These are phyloP conservation scores for Cercospora citrullina DNA, from an alignment of 2,329 filamentous ascomycete species.

Conservation along the genomic window DNA sequence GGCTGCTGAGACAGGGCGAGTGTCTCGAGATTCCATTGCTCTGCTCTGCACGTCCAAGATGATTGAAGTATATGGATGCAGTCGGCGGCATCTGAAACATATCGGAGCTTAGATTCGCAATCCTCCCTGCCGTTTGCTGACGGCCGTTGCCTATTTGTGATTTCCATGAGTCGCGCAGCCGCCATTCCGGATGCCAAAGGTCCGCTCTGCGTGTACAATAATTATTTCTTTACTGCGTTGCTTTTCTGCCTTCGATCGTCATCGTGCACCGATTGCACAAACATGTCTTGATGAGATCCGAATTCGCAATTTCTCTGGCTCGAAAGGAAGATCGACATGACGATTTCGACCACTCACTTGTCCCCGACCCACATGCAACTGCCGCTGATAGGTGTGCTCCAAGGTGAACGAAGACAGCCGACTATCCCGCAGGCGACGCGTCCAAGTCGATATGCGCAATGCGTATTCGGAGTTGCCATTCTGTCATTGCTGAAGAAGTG, in stretches of 20 bases:
- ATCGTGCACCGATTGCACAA: neutral
- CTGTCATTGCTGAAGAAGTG: too few species aligned
- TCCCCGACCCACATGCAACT: neutral
- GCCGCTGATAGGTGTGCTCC: neutral
- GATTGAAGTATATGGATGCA: neutral
- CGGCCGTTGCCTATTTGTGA: neutral
- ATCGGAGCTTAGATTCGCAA: neutral
- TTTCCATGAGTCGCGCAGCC: neutral
- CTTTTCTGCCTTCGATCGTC: neutral
- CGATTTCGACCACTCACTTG: neutral
- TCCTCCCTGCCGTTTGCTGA: neutral
- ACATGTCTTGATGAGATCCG: neutral
- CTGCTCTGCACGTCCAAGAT: too few species aligned
- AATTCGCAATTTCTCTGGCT: neutral
- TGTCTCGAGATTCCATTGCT: neutral
- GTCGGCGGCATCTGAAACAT: conserved; percentile 1
- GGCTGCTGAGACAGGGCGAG: neutral
- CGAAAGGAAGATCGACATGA: neutral
- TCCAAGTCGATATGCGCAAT: too few species aligned
- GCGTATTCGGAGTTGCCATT: too few species aligned
- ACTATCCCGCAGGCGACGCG: too few species aligned
- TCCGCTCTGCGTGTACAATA: neutral
- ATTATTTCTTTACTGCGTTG: too few species aligned
- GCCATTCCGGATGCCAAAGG: neutral
- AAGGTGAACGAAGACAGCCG: too few species aligned